phyloP scores from a whole-genome alignment of 441 rosid genomes.

The Adansonia grandidieri region DNA sequence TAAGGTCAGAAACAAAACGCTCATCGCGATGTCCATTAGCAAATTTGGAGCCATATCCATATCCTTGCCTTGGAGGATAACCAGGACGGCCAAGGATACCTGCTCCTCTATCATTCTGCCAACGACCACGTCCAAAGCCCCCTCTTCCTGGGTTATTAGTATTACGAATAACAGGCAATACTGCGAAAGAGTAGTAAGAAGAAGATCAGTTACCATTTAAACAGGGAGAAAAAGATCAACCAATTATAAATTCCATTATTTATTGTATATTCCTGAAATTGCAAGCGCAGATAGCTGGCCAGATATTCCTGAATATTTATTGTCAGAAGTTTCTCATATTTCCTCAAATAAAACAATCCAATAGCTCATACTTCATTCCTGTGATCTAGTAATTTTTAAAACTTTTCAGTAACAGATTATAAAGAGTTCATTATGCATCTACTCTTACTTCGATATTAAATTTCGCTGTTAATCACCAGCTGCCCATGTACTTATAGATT shows the following conservation, averaged over 20 bases:
- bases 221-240: background rate
- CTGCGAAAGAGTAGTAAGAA: conserved; percentile 43
- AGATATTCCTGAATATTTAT: background rate
- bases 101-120: conserved; percentile 87
- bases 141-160: conserved; percentile 67
- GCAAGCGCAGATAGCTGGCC: background rate
- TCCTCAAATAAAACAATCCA: background rate
- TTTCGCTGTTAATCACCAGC: background rate
- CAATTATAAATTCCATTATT: background rate
- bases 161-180: conserved; percentile 63
- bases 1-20: conserved; percentile 87
- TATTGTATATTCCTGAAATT: background rate
- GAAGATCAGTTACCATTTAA: conserved; percentile 2
- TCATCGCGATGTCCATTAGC: conserved; percentile 81
- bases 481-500: background rate
- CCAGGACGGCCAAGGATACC: conserved; percentile 94
- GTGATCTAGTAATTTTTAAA: background rate
- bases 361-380: background rate
- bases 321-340: background rate
- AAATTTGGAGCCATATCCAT: conserved; percentile 67
- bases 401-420: background rate
- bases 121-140: conserved; percentile 75
- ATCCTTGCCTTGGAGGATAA: conserved; percentile 76
- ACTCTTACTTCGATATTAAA: background rate
- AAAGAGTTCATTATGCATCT: background rate